These are phyloP conservation scores for Penicillium paneum DNA, from an alignment of 2,329 filamentous ascomycete species.

Conservation along the genomic window DNA sequence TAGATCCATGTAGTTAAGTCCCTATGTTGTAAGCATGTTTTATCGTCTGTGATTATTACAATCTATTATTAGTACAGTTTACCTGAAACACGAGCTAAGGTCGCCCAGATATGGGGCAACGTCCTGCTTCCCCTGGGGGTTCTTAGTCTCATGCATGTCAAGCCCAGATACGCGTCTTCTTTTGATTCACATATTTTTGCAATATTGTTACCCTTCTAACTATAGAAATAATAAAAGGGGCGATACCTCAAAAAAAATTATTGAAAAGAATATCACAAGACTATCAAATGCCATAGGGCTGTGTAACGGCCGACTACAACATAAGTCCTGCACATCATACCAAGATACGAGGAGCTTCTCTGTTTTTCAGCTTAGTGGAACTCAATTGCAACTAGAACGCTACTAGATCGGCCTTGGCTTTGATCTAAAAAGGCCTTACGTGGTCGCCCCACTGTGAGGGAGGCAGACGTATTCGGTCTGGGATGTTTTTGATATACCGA, in stretches of 20 bases:
- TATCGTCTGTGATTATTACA: too few species aligned
- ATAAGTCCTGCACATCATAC: neutral
- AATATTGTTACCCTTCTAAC: neutral
- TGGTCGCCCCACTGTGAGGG: neutral
- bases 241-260: neutral
- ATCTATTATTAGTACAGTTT: too few species aligned
- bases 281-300: too few species aligned
- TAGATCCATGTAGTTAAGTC: too few species aligned
- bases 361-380: neutral
- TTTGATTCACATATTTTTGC: neutral
- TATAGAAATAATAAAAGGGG: neutral
- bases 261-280: neutral
- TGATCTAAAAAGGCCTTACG: conserved; percentile 1
- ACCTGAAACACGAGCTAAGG: too few species aligned
- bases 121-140: too few species aligned
- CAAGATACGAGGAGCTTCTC: neutral
- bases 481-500: neutral
- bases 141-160: too few species aligned
- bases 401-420: conserved; percentile 6
- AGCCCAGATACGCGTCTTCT: neutral
- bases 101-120: too few species aligned
- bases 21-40: too few species aligned
- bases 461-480: conserved; percentile 1
- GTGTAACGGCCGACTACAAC: neutral
- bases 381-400: conserved; percentile 4